Evolutionary conservation across 2,329 filamentous ascomycete species (phyloP), one percentile per base, ranked within the genome.

Genomic region (Scorias spongiosa): DNA sequence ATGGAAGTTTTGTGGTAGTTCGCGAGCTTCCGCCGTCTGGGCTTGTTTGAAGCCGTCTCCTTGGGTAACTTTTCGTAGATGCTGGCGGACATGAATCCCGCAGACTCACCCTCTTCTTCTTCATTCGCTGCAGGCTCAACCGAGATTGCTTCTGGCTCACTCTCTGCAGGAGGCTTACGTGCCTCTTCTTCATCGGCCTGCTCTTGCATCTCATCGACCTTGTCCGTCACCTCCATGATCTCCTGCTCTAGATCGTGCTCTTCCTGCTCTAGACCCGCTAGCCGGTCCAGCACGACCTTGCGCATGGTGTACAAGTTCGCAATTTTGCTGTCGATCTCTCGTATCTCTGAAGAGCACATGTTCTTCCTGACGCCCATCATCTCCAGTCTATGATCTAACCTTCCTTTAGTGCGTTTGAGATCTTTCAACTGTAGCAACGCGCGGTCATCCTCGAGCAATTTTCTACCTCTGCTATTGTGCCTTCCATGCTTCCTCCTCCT

Each of bases 241-340:
- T 95, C 88, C 61, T 91, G 84, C 65, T 96, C 91, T 48, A 96
- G 66, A 48, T 93, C 69, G 34, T 82, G 76, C 64, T 98, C 91
- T 56, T 96, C 89, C 61, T 89, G 81, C 64, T 98, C 91, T 48
- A 96, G 67, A 2, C 75, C 77, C 1, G 88, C 88, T 51, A 98
- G 65, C 49, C 91, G 75, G 44, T 95, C 87, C 45, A 98, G 64
- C 39, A 96, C 83, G 48, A 95, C 93, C 58, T 81, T 83, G 51
- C 91, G 81, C 86, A 96, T 95, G 49, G 78, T 85, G 54, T 86
- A 81, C 44, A 98, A 69, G 62, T 96, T 96, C 48, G 85, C 78
- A 50, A 98, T 89, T 65, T 96, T 98, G 66, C 83, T 88, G 65
- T 98, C 91, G 48, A 98, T 94, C 58, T 98, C 91, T 47, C 80